Evolutionary conservation across 2,329 filamentous ascomycete species (phyloP).

Genomic region (Paecilomyces fulvus): DNA sequence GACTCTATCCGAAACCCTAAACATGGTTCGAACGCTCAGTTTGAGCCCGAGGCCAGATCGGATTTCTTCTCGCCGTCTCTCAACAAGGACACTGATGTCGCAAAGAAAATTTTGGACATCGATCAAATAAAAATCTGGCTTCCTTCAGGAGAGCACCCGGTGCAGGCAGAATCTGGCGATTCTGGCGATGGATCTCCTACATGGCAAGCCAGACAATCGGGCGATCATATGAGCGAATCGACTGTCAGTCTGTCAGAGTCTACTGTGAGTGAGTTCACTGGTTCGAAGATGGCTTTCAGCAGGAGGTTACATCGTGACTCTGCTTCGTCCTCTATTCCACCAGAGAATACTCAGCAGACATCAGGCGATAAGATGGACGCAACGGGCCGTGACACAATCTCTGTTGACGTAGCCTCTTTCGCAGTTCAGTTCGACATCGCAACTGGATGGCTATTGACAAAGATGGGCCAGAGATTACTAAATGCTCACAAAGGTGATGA

Average conservation of each 20-base stretch:
- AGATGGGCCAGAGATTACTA: slow-evolving; percentile 25
- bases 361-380: not conserved
- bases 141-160: slow-evolving; percentile 16
- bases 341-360: not conserved
- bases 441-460: slow-evolving; percentile 32
- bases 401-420: slow-evolving; percentile 23
- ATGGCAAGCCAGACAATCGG: slow-evolving; percentile 7
- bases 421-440: slow-evolving; percentile 31
- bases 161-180: slow-evolving; percentile 3
- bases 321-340: not conserved
- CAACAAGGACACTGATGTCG: slow-evolving; percentile 18
- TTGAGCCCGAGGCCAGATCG: slow-evolving; percentile 6
- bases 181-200: slow-evolving; percentile 4
- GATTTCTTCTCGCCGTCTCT: slow-evolving; percentile 9
- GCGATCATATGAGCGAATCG: slow-evolving; percentile 14
- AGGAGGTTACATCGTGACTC: not conserved
- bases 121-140: slow-evolving; percentile 29
- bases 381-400: slow-evolving; percentile 11
- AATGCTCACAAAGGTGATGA: slow-evolving; percentile 10
- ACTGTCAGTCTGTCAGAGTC: slow-evolving; percentile 14
- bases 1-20: slow-evolving; percentile 4
- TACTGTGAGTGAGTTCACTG: slow-evolving; percentile 13
- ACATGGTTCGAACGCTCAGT: slow-evolving; percentile 3
- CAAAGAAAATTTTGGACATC: slow-evolving; percentile 27
- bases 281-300: slow-evolving; percentile 5